phyloP scores from a whole-genome alignment of 306 rosid genomes.

The Cicer bijugum region DNA sequence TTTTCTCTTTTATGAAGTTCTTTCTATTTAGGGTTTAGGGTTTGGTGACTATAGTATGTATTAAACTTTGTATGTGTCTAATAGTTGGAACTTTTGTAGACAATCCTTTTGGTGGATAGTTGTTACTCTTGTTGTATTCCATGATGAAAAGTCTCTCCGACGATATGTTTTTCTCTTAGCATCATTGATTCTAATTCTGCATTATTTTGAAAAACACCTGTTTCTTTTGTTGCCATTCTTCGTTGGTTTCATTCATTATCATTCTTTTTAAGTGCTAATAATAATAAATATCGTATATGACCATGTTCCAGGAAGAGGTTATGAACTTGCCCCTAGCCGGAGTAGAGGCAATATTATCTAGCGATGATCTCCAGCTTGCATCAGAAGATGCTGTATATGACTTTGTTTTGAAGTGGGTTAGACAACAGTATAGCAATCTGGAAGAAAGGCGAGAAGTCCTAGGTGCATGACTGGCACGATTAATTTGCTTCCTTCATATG shows the following conservation, averaged over 20 bases:
- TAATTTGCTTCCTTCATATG: conserved; percentile 90
- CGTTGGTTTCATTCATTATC: conserved; percentile 14
- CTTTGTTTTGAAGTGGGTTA: conserved; percentile 88
- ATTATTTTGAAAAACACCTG: conserved; percentile 16
- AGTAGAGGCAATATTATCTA: conserved; percentile 81
- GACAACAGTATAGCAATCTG: conserved; percentile 64
- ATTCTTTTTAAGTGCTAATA: conserved; percentile 33
- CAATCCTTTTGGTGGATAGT: conserved; percentile 1
- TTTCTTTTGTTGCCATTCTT: conserved; percentile 28
- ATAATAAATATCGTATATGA: conserved; percentile 25
- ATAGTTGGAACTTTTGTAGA: conserved; percentile 1
- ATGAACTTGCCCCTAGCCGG: conserved; percentile 92
- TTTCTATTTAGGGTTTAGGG: conserved; percentile 28
- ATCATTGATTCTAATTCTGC: conserved; percentile 6
- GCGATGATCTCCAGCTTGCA: conserved; percentile 94
- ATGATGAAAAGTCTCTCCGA: neutral
- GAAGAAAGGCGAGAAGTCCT: conserved; percentile 86
- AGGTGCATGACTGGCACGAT: conserved; percentile 70
- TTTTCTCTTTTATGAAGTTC: neutral
- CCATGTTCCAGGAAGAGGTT: conserved; percentile 87
- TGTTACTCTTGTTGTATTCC: neutral
- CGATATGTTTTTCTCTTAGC: neutral
- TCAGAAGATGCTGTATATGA: conserved; percentile 98
- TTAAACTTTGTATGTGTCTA: neutral
- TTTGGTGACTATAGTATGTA: neutral